Evolutionary conservation across 2,329 filamentous ascomycete genomes (phyloP), one percentile per base, ranked within the genome.

Genomic region (Fonsecaea pedrosoi): DNA sequence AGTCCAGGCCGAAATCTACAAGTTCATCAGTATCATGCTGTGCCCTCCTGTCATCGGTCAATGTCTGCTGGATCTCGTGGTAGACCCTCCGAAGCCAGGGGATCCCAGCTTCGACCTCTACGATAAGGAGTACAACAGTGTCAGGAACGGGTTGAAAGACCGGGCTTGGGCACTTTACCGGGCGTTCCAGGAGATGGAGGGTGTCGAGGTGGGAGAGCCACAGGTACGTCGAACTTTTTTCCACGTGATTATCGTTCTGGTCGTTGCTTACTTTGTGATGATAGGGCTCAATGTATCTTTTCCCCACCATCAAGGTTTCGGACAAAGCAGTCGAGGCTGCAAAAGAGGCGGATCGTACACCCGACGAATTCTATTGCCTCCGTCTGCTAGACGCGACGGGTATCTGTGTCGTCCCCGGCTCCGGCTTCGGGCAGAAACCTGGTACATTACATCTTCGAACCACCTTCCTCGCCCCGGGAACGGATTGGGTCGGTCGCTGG

Each of bases 221-320:
- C 91, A 87, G 77, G 86, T 88, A 78, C 66, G 80, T 78, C 54
- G 37, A 8, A 35, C 30, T 55, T 9, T 40, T 30, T 40, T 34
- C 37, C 40, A 42, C 50, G 53, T 70, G 42, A 62, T 60, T 63
- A 42, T n/a, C 67, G 64, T 66, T 9, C 13, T 25, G 18, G 9
- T 18, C 25, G 10, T 37, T 6, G 37, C 62, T 62, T 60, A 56
- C 38, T 55, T 48, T 67, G 18, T 42, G 12, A 15, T 10, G n/a
- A 15, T 32, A 97, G 86, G 95, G 95, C 68, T 90, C 91, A 77
- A 99, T 99, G 95, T 99, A 99, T 83, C 90, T 99, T 75, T 99
- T 98, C 87, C 95, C 95, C 30, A 95, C 92, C 73, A 96, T 99
- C 81, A 88, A 84, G 38, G 84, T 99, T 30, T 87, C 95, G 1